Evolutionary conservation across 2,329 filamentous ascomycete species (phyloP), one percentile per base, ranked within the genome.

Genomic region (Aspergillus felis): DNA sequence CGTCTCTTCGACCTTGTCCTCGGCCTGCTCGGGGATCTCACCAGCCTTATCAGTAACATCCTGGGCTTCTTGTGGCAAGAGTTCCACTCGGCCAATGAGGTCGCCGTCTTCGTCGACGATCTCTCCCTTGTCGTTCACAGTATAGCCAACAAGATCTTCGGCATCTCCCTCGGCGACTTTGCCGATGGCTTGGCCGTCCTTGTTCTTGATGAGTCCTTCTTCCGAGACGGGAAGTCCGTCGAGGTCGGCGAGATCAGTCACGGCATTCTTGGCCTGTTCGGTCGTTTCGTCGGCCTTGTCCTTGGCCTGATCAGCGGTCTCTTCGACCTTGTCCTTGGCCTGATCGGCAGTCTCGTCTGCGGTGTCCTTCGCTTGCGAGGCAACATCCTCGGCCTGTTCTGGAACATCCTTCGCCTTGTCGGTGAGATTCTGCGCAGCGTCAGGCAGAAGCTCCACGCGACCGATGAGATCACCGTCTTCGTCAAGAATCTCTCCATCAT

Each of bases 121-220:
- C 35, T 71, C 69, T 1, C 70, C 70, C 12, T 71, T 62, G 27
- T 77, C 74, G 6, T 72, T 73, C n/a, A 77, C 66, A 14, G 70
- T 69, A 49, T 76, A 71, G 3, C 76, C 76, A 49, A 75, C 70
- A 2, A 78, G 69, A 50, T 78, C 75, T 24, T 71, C 70, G 0
- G 74, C 67, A 27, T 78, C 72, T 1, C 76, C 76, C 56, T 78
- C 75, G 6, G 73, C 67, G 10, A 78, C 68, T 29, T 72, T 64
- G 28, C 75, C 76, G 25, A 78, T 57, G 1, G 69, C 64, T 3
- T 68, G 69, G 0, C 75, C 76, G n/a, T 71, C 64, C 4, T 71
- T 51, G 29, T 84, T 79, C 62, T 79, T 73, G 62, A 86, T 78
- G 32, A 78, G 70, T 35, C 83, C 84, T 27, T 83, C 82, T 52